Evolutionary conservation across 805 yeast species (phyloP).

Genomic region (Wickerhamiella alocasiicola): DNA sequence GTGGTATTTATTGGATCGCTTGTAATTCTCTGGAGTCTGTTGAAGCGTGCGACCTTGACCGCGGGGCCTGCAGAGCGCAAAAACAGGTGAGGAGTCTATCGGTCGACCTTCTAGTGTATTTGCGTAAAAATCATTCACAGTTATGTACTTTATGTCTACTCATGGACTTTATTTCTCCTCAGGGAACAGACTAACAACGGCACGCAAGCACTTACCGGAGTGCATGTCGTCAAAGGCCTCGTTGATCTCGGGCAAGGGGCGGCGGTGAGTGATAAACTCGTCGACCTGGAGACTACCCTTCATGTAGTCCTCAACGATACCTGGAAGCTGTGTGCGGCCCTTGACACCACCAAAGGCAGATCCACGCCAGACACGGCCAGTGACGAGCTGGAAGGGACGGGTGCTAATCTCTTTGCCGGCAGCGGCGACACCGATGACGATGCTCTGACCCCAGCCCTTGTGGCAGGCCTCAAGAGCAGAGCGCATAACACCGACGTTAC

Average conservation of each 20-base stretch:
- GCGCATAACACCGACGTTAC: slow-evolving; percentile 92
- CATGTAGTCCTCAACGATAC: slow-evolving; percentile 74
- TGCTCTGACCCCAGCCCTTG: slow-evolving; percentile 97
- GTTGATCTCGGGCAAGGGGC: slow-evolving; percentile 64
- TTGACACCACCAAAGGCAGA: slow-evolving; percentile 99
- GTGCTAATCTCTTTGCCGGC: slow-evolving; percentile 95
- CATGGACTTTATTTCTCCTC: too few species aligned
- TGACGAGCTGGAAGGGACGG: slow-evolving; percentile 96
- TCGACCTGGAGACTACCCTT: slow-evolving; percentile 75
- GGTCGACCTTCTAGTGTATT: too few species aligned
- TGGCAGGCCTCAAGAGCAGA: slow-evolving; percentile 93
- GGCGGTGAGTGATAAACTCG: slow-evolving; percentile 90
- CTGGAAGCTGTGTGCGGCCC: slow-evolving; percentile 93
- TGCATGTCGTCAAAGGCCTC: slow-evolving; percentile 91
- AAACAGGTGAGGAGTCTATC: too few species aligned
- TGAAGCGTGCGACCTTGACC: neutral
- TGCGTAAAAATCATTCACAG: too few species aligned
- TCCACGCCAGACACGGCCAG: slow-evolving; percentile 98
- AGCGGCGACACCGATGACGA: slow-evolving; percentile 96
- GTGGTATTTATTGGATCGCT: slow-evolving; percentile 7
- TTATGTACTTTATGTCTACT: too few species aligned
- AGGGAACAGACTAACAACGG: slow-evolving; percentile 36
- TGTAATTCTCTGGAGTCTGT: neutral
- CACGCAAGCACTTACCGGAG: slow-evolving; percentile 85
- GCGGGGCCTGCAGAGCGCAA: neutral